These are phyloP conservation scores for Podila minutissima DNA, from an alignment of 192 early-diverging fungal species.

Conservation along the genomic window DNA sequence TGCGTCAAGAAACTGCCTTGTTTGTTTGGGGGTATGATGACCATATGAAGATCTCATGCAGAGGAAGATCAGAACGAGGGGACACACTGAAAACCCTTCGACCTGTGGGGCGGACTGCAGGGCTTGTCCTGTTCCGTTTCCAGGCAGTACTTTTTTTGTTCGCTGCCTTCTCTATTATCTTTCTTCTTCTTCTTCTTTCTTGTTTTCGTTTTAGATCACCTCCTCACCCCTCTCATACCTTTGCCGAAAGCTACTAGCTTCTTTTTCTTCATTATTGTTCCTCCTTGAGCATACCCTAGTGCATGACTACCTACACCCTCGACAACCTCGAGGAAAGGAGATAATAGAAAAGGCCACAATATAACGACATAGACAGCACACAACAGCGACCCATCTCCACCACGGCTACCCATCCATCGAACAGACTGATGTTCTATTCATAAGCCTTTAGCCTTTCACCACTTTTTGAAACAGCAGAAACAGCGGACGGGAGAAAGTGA, in stretches of 20 bases:
- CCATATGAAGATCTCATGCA: not conserved
- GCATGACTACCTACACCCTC: not conserved
- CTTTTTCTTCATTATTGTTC: not conserved
- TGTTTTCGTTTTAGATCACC: not conserved
- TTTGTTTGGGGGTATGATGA: not conserved
- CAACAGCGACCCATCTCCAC: not conserved
- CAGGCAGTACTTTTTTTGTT: too few species aligned
- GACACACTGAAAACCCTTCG: not conserved
- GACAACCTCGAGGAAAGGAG: not conserved
- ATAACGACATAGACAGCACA: not conserved
- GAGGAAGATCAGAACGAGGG: not conserved
- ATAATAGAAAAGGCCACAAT: too few species aligned
- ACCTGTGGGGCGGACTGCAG: too few species aligned
- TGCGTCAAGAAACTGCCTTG: not conserved
- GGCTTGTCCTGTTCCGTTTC: too few species aligned
- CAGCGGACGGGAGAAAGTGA: too few species aligned
- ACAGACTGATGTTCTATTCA: slow-evolving; percentile 3
- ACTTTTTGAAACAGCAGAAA: not conserved
- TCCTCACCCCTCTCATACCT: not conserved
- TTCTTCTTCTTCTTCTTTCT: not conserved
- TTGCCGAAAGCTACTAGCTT: not conserved
- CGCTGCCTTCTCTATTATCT: too few species aligned
- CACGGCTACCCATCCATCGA: not conserved
- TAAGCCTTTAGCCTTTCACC: not conserved
- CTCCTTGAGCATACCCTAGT: not conserved